Percentiles rank a stretch among this genome's conserved stretches.
Conservation (phyloP, 1,139 yeast genomes). For the Geotrichum restrictum region DNA sequence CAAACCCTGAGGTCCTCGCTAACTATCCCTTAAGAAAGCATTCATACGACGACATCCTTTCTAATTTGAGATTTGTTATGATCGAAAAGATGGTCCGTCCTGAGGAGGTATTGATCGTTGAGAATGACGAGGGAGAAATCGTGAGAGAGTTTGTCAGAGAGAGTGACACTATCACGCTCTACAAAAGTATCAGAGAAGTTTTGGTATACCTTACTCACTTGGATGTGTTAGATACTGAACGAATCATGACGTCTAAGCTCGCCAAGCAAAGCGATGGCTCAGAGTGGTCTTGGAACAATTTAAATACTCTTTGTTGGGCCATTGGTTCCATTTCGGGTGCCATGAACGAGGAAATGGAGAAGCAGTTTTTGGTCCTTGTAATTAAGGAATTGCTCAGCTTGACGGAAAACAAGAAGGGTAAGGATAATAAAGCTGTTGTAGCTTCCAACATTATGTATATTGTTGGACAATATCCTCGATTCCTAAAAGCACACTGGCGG, state of each 20-base stretch:
- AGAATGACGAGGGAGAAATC: constrained; percentile 97
- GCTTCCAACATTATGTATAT: constrained; percentile 98
- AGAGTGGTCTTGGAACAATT: constrained; percentile 99
- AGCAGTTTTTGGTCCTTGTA: constrained; percentile 84
- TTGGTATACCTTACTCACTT: constrained; percentile 91
- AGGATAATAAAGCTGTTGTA: constrained; percentile 96
- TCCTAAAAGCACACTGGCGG: constrained; percentile 96
- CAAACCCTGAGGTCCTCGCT: constrained; percentile 73
- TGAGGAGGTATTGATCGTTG: constrained; percentile 93
- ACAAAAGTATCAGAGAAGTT: constrained; percentile 93
- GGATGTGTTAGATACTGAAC: constrained; percentile 90
- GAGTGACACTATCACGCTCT: constrained; percentile 93
- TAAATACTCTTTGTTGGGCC: constrained; percentile 98
- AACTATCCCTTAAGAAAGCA: constrained; percentile 83
- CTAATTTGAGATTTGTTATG: constrained; percentile 80
- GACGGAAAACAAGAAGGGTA: constrained; percentile 94
- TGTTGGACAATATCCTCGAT: constrained; percentile 98
- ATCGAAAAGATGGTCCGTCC: constrained; percentile 98
- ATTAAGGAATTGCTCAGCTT: constrained; percentile 85
- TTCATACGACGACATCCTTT: constrained; percentile 66
- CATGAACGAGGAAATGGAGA: constrained; percentile 97
- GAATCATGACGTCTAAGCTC: constrained; percentile 85
- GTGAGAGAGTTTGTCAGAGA: constrained; percentile 96
- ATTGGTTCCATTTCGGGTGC: constrained; percentile 98
- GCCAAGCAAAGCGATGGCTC: constrained; percentile 91